phyloP scores from a whole-genome alignment of 768 basidiomycete genomes.

The Thelephora aurantiotincta region DNA sequence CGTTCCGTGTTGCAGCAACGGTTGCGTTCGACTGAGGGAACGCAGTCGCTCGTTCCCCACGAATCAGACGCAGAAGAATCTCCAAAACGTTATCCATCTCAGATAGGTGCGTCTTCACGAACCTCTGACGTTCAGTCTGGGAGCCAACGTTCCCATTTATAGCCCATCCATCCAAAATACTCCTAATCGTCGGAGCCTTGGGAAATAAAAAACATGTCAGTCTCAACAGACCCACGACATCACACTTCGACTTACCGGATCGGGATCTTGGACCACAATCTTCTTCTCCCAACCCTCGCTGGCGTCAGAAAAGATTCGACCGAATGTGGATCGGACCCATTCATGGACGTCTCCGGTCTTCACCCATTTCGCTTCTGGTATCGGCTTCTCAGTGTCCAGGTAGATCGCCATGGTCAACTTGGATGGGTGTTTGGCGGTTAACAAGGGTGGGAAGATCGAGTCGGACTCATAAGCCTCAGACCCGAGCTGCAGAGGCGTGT shows the following conservation, averaged over 20 bases:
- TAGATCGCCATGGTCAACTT: slow-evolving; percentile 56
- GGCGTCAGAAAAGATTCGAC: slow-evolving; percentile 73
- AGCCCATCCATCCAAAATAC: slow-evolving; percentile 83
- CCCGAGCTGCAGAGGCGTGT: slow-evolving; percentile 40
- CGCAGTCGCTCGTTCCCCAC: slow-evolving; percentile 71
- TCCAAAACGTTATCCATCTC: slow-evolving; percentile 85
- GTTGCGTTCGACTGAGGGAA: slow-evolving; percentile 50
- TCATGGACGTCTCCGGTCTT: slow-evolving; percentile 90
- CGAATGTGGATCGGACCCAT: slow-evolving; percentile 83
- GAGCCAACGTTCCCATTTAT: slow-evolving; percentile 69
- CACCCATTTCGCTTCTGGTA: slow-evolving; percentile 96
- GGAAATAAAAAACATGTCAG: slow-evolving; percentile 3
- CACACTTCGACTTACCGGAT: slow-evolving; percentile 52
- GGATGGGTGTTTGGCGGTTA: slow-evolving; percentile 34
- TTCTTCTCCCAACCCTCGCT: slow-evolving; percentile 93
- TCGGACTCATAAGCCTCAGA: slow-evolving; percentile 34
- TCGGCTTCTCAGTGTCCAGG: slow-evolving; percentile 75
- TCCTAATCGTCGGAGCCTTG: slow-evolving; percentile 86
- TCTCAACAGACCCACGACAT: slow-evolving; percentile 1
- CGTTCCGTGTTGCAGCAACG: slow-evolving; percentile 36
- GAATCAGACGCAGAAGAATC: slow-evolving; percentile 81
- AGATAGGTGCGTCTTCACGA: slow-evolving; percentile 78
- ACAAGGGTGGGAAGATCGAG: slow-evolving; percentile 61
- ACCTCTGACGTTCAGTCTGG: slow-evolving; percentile 67
- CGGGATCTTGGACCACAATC: slow-evolving; percentile 84